These are phyloP conservation scores for Alternaria infectoria DNA, from an alignment of 2,329 filamentous ascomycete species.

Conservation along the genomic window DNA sequence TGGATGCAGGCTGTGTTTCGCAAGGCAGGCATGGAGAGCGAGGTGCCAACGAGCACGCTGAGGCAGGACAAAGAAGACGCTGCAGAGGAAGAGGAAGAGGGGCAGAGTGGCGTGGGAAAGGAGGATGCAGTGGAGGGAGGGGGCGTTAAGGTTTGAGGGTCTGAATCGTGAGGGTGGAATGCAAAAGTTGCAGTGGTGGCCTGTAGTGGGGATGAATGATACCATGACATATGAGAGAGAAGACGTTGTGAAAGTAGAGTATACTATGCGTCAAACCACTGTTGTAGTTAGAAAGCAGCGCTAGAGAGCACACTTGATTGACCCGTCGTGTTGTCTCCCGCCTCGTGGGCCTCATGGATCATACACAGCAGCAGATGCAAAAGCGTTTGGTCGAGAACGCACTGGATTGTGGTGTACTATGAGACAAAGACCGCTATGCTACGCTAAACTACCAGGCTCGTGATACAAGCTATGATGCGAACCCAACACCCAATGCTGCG, in stretches of 20 bases:
- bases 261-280: not conserved
- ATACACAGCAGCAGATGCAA: not conserved
- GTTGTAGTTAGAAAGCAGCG: not conserved
- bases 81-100: constrained; percentile 7
- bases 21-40: constrained; percentile 56
- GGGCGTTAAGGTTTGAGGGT: not conserved
- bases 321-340: not conserved
- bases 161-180: not conserved
- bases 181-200: not conserved
- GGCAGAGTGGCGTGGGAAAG: not conserved
- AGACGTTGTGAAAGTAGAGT: not conserved
- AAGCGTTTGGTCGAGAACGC: not conserved
- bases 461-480: constrained; percentile 6
- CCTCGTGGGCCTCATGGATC: not conserved
- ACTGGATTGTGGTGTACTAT: not conserved
- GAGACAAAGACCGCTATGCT: constrained; percentile 3
- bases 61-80: constrained; percentile 32
- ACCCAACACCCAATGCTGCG: not conserved
- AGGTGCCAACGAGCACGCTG: constrained; percentile 43
- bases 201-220: not conserved
- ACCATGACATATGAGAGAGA: not conserved
- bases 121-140: not conserved
- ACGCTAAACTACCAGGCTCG: constrained; percentile 7
- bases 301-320: not conserved
- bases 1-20: constrained; percentile 88